phyloP scores from a whole-genome alignment of 2,329 filamentous ascomycete species.

The Botrytis galanthina region DNA sequence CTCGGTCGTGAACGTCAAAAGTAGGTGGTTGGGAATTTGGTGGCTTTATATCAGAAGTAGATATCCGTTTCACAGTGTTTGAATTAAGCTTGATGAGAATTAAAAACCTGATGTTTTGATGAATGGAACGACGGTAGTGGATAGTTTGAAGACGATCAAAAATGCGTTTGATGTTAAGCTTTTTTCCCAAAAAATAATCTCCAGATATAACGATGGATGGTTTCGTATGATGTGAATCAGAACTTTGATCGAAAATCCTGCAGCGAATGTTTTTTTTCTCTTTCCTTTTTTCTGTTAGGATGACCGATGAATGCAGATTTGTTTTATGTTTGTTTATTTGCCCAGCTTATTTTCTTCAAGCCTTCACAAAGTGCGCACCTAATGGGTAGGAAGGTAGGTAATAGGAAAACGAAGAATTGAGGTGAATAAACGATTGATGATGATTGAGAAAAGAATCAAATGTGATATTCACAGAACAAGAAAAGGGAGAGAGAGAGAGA shows the following conservation, averaged over 20 bases:
- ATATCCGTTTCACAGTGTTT: constrained; percentile 14
- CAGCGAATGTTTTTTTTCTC: background rate
- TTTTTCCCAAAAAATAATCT: background rate
- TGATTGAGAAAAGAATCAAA: background rate
- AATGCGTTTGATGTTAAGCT: background rate
- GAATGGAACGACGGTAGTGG: background rate
- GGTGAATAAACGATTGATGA: background rate
- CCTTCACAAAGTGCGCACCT: background rate
- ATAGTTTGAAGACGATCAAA: background rate
- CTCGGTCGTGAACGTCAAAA: constrained; percentile 11
- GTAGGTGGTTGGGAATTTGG: constrained; percentile 15
- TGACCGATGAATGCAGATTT: background rate
- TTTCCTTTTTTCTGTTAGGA: background rate
- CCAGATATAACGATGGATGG: constrained; percentile 1
- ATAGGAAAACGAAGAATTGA: background rate
- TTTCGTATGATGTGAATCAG: constrained; percentile 14
- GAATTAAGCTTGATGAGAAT: constrained; percentile 9
- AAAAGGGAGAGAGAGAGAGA: background rate
- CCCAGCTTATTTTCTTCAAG: background rate
- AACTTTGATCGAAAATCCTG: background rate
- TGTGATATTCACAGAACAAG: background rate
- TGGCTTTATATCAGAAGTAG: constrained; percentile 12
- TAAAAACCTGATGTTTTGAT: background rate
- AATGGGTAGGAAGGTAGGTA: background rate
- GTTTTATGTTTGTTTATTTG: background rate